phyloP scores from a whole-genome alignment of 2,329 filamentous ascomycete genomes.

The Neonectria sp. region DNA sequence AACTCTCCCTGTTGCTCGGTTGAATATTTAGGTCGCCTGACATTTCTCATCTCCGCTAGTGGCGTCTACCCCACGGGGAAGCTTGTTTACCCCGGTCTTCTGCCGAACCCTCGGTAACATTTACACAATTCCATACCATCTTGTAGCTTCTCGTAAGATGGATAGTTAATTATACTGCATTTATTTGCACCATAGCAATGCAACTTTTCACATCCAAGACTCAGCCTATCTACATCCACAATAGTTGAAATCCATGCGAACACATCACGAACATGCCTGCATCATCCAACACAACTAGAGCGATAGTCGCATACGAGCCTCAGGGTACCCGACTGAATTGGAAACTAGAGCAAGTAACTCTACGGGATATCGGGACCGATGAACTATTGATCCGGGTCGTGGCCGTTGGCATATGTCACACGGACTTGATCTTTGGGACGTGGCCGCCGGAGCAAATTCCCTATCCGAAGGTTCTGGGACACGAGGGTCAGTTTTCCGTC shows the following conservation, averaged over 20 bases:
- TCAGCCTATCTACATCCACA: not conserved
- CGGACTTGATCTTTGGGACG: not conserved
- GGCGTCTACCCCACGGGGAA: not conserved
- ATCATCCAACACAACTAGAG: not conserved
- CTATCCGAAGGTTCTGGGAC: constrained; percentile 7
- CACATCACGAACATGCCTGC: not conserved
- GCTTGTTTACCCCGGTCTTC: not conserved
- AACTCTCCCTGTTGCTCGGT: not conserved
- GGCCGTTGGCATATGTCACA: constrained; percentile 4
- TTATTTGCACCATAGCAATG: too few species aligned
- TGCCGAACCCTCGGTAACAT: constrained; percentile 1
- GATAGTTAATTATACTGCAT: too few species aligned
- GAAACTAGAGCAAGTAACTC: not conserved
- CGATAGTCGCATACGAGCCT: constrained; percentile 2
- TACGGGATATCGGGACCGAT: constrained; percentile 3
- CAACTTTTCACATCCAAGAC: not conserved
- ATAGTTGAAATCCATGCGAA: not conserved
- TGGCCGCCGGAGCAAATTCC: constrained; percentile 1
- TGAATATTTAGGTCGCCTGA: not conserved
- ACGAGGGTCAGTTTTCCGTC: constrained; percentile 1
- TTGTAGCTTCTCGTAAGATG: too few species aligned
- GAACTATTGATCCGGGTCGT: constrained; percentile 4
- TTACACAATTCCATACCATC: not conserved
- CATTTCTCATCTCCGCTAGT: not conserved
- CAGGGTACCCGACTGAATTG: not conserved